Percentiles rank a stretch among this genome's conserved stretches.
Evolutionary conservation across 345 rosid genomes (phyloP).

Genomic region (Psidium friedrichsthalianum): DNA sequence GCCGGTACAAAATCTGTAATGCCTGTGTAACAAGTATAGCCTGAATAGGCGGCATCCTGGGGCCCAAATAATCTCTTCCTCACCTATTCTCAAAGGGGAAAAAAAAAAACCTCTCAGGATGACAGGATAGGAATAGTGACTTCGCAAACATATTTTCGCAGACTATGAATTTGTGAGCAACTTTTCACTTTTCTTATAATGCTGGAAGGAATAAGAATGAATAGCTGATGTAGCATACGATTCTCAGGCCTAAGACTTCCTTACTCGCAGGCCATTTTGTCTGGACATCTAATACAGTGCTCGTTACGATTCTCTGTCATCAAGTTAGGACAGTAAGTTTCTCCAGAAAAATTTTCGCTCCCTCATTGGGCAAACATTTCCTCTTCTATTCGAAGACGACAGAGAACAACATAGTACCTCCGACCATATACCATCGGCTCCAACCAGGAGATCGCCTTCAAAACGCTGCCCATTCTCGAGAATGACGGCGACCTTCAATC

Average conservation of each 20-base stretch:
- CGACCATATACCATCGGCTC: constrained; percentile 96
- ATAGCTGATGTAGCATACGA: not conserved
- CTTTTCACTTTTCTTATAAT: not conserved
- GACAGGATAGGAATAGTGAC: not conserved
- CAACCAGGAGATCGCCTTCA: constrained; percentile 84
- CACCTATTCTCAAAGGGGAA: constrained; percentile 29
- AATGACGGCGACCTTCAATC: constrained; percentile 52
- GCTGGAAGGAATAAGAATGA: not conserved
- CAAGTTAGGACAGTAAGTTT: not conserved
- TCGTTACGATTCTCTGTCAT: not conserved
- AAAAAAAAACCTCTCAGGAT: not conserved
- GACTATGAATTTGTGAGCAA: not conserved
- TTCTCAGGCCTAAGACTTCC: not conserved
- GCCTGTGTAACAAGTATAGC: constrained; percentile 90
- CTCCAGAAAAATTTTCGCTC: not conserved
- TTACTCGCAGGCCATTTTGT: not conserved
- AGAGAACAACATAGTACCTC: constrained; percentile 30
- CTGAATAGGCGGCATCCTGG: constrained; percentile 64
- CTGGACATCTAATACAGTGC: not conserved
- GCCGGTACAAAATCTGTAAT: constrained; percentile 86
- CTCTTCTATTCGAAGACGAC: not conserved
- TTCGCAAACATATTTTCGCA: not conserved
- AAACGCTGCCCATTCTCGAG: constrained; percentile 65
- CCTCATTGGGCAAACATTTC: not conserved
- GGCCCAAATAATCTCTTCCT: constrained; percentile 71